These are phyloP conservation scores for Phytopythium oedochilum DNA, from an alignment of 352 stramenopile species.

Conservation along the genomic window DNA sequence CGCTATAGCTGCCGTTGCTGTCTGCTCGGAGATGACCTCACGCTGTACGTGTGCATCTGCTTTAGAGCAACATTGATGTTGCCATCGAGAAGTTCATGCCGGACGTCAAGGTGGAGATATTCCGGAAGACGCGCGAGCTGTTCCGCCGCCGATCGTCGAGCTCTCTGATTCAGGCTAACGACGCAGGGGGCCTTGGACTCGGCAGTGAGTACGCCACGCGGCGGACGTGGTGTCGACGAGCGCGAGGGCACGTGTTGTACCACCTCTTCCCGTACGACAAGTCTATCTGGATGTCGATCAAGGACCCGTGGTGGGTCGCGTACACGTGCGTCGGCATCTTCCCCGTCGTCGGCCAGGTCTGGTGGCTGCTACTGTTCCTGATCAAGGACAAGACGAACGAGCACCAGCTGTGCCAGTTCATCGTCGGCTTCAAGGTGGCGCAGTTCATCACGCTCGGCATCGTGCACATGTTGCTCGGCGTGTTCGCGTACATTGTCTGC, in stretches of 20 bases:
- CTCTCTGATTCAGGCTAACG: neutral
- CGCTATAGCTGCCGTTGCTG: no score
- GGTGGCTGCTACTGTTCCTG: constrained; percentile 89
- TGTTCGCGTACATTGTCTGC: constrained; percentile 71
- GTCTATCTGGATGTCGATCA: constrained; percentile 84
- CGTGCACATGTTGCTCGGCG: constrained; percentile 56
- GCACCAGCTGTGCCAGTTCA: constrained; percentile 91
- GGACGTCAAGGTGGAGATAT: constrained; percentile 88
- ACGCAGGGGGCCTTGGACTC: neutral
- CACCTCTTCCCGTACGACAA: constrained; percentile 87
- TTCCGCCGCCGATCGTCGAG: constrained; percentile 37
- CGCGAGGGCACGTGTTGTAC: constrained; percentile 80
- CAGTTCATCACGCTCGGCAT: constrained; percentile 88
- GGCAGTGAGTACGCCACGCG: constrained; percentile 3
- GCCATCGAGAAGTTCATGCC: constrained; percentile 86
- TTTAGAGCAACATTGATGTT: constrained; percentile 73
- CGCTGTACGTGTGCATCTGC: constrained; percentile 2
- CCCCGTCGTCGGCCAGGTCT: constrained; percentile 81
- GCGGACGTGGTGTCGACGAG: constrained; percentile 32
- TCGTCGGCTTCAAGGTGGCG: constrained; percentile 88
- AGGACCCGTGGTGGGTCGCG: constrained; percentile 74
- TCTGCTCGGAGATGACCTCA: neutral
- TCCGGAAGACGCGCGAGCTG: constrained; percentile 73
- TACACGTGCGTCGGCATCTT: constrained; percentile 81
- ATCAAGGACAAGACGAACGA: constrained; percentile 92